Base-by-base conservation (phyloP, 345 rosid genomes). In the Balakata baccata region DNA sequence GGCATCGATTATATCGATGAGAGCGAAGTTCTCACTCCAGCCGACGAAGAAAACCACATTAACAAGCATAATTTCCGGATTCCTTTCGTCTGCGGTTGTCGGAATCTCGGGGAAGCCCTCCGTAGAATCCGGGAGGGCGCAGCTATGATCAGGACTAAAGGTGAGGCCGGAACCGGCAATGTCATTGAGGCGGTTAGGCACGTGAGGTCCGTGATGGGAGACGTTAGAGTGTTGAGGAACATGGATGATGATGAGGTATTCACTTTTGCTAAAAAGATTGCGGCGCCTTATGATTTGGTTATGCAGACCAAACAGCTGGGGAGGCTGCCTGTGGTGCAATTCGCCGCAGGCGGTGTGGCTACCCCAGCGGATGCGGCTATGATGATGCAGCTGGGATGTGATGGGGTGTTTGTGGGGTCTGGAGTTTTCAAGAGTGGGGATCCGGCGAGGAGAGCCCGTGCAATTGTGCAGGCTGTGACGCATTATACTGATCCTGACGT, bases 231-330 rank as follows among this genome's bases (percentile, higher is more conserved):
- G 8, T 64, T 92, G 63, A 74, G 84, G 69, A 87, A 78, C 78
- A 92, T 90, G 93, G 97, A 88, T 43, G 95, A 90, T 16, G 97
- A 88, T 38, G 96, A 90, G 83, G 90, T 89, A 10, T 89, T 90
- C 78, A 59, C 80, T 9, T 90, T 84, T 74, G 90, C 95, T 0
- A 92, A 90, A 78, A 88, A 86, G 64, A 85, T 78, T 61, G 76
- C 81, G 38, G 81, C 81, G 8, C 81, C 81, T 8, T 78, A 78
- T 17, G 81, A 78, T 45, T 61, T 78, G 74, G 81, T 78, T 57
- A 72, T 78, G 81, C 81, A 78, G 73, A 78, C 81, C 18, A 78
- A 78, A 49, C 81, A 78, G 50, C 46, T 78, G 23, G 81, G 81
- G 43, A 72, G 81, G 77, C 38, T 78, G 14, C 81, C 81, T 7